Conservation (phyloP, 2,329 filamentous ascomycete species). For the Helicocarpus griseus region DNA sequence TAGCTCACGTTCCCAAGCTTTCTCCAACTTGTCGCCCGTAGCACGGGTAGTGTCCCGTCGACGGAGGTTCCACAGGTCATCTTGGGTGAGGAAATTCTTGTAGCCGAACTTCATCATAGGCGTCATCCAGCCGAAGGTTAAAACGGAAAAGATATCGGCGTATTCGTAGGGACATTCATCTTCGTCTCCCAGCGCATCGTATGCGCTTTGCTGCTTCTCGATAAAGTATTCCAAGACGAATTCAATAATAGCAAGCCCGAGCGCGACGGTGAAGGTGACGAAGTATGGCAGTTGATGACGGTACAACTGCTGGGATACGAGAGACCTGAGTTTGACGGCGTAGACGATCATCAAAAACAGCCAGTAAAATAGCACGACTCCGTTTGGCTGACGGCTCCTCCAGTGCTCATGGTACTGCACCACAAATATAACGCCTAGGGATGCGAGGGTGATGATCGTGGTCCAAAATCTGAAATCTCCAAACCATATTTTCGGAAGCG, state of each 20-base stretch:
- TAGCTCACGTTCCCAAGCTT: slow-evolving; percentile 68
- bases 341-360: slow-evolving; percentile 71
- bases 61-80: slow-evolving; percentile 89
- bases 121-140: slow-evolving; percentile 98
- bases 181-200: slow-evolving; percentile 55
- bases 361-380: slow-evolving; percentile 87
- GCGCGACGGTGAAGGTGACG: slow-evolving; percentile 60
- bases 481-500: slow-evolving; percentile 60
- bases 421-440: slow-evolving; percentile 62
- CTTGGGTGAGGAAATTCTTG: slow-evolving; percentile 80
- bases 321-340: slow-evolving; percentile 73
- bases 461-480: slow-evolving; percentile 83
- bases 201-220: slow-evolving; percentile 64
- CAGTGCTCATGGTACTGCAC: slow-evolving; percentile 83
- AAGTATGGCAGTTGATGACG: slow-evolving; percentile 62
- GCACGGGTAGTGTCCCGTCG: slow-evolving; percentile 67
- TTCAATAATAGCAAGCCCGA: slow-evolving; percentile 59
- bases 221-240: slow-evolving; percentile 79
- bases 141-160: slow-evolving; percentile 81
- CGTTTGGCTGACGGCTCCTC: slow-evolving; percentile 74
- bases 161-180: slow-evolving; percentile 73
- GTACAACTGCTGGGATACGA: slow-evolving; percentile 69
- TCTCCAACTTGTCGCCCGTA: slow-evolving; percentile 60
- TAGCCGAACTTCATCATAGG: slow-evolving; percentile 95
- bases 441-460: slow-evolving; percentile 59